These are phyloP conservation scores for Talaromyces sp. DNA, from an alignment of 2,329 filamentous ascomycete species.

Conservation along the genomic window DNA sequence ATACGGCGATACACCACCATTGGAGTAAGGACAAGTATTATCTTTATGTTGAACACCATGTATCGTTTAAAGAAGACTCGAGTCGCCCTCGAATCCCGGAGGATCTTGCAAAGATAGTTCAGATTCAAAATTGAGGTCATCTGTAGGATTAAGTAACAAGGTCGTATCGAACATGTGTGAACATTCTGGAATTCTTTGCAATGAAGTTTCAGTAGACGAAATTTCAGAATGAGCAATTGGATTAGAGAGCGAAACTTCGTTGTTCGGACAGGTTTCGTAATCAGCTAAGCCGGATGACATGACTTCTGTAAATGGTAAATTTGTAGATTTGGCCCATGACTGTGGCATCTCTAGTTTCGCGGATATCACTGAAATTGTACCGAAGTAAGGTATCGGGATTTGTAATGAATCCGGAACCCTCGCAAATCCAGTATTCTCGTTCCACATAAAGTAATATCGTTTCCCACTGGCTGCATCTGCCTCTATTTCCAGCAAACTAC, in stretches of 20 bases:
- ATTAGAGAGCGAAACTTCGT: neutral
- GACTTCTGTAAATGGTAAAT: neutral
- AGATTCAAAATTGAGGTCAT: neutral
- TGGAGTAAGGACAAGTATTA: neutral
- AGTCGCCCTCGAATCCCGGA: neutral
- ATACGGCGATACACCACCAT: constrained; percentile 21
- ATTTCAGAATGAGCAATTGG: no score
- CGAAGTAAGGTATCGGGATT: constrained; percentile 9
- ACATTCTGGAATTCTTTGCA: no score
- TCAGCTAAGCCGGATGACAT: neutral
- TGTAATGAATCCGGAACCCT: neutral
- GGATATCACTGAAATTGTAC: constrained; percentile 2
- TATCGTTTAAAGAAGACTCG: neutral
- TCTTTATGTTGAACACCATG: neutral
- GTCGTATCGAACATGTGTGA: neutral
- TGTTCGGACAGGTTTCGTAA: neutral
- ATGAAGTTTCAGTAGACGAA: neutral
- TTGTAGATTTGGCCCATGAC: neutral
- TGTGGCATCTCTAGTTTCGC: neutral
- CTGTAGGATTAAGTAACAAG: neutral
- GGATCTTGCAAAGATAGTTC: neutral
- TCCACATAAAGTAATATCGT: constrained; percentile 7
- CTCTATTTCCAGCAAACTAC: constrained; percentile 13
- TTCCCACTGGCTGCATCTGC: constrained; percentile 14
- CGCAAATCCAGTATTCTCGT: neutral